These are phyloP conservation scores for Crithidia expoeki DNA, from an alignment of 208 protist species.

Conservation along the genomic window DNA sequence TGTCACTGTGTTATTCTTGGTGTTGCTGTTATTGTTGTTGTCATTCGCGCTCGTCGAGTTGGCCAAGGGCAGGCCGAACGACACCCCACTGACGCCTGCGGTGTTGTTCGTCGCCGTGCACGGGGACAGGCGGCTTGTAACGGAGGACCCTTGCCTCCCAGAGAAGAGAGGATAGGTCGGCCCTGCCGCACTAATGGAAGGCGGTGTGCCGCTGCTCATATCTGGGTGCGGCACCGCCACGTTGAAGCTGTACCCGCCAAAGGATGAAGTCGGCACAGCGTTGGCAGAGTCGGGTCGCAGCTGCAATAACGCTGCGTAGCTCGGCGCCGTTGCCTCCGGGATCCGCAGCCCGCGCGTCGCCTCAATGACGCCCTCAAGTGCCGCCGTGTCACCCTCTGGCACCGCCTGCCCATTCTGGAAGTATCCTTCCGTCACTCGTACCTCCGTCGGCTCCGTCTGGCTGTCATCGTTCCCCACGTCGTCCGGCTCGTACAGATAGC, in stretches of 20 bases:
- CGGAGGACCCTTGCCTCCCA: not conserved
- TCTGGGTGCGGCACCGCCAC: not conserved
- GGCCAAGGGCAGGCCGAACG: not conserved
- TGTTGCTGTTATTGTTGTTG: not conserved
- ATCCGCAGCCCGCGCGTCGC: conserved; percentile 24
- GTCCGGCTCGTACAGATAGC: conserved; percentile 32
- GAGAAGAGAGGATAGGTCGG: not conserved
- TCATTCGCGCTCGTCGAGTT: not conserved
- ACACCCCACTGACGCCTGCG: not conserved
- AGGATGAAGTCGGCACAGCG: not conserved
- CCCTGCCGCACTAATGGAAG: not conserved
- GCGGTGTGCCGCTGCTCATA: conserved; percentile 6
- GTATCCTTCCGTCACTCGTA: conserved; percentile 31
- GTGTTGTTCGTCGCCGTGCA: not conserved
- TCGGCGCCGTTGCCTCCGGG: conserved; percentile 7
- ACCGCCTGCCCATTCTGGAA: conserved; percentile 46
- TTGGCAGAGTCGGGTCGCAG: not conserved
- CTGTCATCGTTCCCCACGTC: not conserved
- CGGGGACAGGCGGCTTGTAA: not conserved
- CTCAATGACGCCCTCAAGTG: conserved; percentile 23
- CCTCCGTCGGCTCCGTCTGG: conserved; percentile 8
- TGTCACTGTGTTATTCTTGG: not conserved
- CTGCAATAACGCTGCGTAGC: conserved; percentile 5
- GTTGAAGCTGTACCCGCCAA: conserved; percentile 6
- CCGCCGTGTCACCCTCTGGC: conserved; percentile 20